Base-by-base conservation (phyloP, 192 early-diverging fungal genomes). In the Diversispora epigaea region DNA sequence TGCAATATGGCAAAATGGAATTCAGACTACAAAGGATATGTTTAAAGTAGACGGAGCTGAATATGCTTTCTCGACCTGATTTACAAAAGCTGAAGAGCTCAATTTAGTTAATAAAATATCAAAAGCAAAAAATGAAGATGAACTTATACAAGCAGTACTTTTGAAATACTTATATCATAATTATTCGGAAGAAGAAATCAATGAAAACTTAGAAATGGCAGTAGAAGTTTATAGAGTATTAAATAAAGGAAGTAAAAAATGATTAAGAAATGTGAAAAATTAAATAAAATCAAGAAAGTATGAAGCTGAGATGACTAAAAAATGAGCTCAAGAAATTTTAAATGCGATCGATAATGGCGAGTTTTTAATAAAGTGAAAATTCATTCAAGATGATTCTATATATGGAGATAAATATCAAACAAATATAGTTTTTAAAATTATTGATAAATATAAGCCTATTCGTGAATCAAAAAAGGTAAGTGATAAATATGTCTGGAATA, bases 1-100 rank as follows among this genome's bases (percentile, higher is more conserved):
- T 1, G 22, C 2, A 58, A 25, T 72, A 72, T 72, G 55, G 43
- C 70, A 72, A 55, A 72, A 72, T 14, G 41, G 47, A 72, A 72
- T 72, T 58, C 70, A 58, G 14, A 71, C 15, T 14, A 54, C 41
- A 56, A 71, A 71, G 44, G 41, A 71, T 57, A 71, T 71, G 55
- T 58, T 71, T 21, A 71, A 71, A 44, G 54, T 71, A 57, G 69
- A 71, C 43, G 69, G 43, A 4, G 40, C 50, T 54, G 25, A 70
- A 70, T 70, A 70, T 70, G n/a, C 32, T 17, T 70, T 70, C n/a
- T 70, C 6, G 6, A 70, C 50, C 8, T 70, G 68, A 40, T 70
- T 70, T 70, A 32, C 68, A 70, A 11, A 40, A 55, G 50, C 43
- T 70, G 12, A 5, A 17, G n/a, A 32, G 25, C 0, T 32, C 0